Evolutionary conservation across 2,329 filamentous ascomycete species (phyloP).

Genomic region (Aureobasidium subglaciale): DNA sequence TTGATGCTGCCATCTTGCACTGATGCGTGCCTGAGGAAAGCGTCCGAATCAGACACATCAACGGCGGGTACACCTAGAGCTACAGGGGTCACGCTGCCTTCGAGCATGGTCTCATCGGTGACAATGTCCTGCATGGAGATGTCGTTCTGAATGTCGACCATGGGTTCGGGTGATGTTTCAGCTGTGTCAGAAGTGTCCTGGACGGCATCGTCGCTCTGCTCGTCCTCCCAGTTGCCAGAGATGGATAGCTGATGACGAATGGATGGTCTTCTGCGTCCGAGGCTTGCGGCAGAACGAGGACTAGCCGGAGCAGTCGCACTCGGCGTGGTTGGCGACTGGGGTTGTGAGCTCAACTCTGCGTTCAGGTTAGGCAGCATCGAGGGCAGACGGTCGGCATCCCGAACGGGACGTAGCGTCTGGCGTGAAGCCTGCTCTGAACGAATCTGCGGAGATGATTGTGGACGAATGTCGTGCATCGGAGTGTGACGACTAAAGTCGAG

Average conservation of each 20-base stretch:
- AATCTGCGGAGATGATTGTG: slow-evolving; percentile 25
- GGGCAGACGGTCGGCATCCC: slow-evolving; percentile 73
- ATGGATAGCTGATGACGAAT: slow-evolving; percentile 83
- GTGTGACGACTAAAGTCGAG: slow-evolving; percentile 9
- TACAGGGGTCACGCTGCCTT: slow-evolving; percentile 59
- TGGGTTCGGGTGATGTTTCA: slow-evolving; percentile 49
- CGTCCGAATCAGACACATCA: slow-evolving; percentile 80
- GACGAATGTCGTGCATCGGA: slow-evolving; percentile 17
- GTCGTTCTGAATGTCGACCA: slow-evolving; percentile 69
- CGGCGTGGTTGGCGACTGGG: slow-evolving; percentile 83
- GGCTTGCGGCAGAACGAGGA: slow-evolving; percentile 39
- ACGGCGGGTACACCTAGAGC: slow-evolving; percentile 70
- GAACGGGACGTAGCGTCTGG: slow-evolving; percentile 59
- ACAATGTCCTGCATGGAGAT: slow-evolving; percentile 87
- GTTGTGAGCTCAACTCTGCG: slow-evolving; percentile 71
- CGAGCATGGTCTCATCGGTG: slow-evolving; percentile 71
- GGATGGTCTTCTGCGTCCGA: slow-evolving; percentile 66
- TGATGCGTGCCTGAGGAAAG: slow-evolving; percentile 87
- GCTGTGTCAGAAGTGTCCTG: slow-evolving; percentile 48
- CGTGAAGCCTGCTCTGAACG: slow-evolving; percentile 23
- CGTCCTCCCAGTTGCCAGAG: slow-evolving; percentile 71
- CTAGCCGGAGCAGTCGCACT: slow-evolving; percentile 54
- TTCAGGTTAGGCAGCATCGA: slow-evolving; percentile 70
- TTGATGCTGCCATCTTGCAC: slow-evolving; percentile 78
- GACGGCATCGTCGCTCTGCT: slow-evolving; percentile 72